These are phyloP conservation scores for Aquilaria sinensis DNA, from an alignment of 345 rosid genomes.

Conservation along the genomic window DNA sequence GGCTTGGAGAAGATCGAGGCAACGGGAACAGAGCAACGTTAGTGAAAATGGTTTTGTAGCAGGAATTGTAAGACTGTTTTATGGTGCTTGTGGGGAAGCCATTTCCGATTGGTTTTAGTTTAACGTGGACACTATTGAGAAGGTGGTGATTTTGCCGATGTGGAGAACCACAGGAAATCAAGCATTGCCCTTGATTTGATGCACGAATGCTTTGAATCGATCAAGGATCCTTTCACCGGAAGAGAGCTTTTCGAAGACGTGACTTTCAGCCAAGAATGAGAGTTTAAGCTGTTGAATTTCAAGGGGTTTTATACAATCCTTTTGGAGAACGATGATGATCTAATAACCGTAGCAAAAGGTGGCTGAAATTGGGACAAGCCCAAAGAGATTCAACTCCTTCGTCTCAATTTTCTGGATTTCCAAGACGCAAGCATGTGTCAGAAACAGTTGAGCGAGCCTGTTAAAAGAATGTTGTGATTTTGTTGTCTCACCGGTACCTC, in stretches of 20 bases:
- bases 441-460: conserved; percentile 20
- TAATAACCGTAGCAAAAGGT: conserved; percentile 52
- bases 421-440: conserved; percentile 44
- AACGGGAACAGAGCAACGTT: not conserved
- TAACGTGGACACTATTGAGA: conserved; percentile 61
- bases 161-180: conserved; percentile 37
- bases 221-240: conserved; percentile 35
- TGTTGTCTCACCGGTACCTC: not conserved
- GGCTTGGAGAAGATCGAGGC: conserved; percentile 21
- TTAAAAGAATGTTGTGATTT: not conserved
- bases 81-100: conserved; percentile 42
- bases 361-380: conserved; percentile 38
- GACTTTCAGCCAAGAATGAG: conserved; percentile 38
- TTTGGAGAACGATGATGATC: conserved; percentile 44
- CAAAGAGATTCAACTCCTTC: conserved; percentile 29
- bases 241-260: conserved; percentile 63
- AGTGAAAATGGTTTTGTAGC: conserved; percentile 51
- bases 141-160: conserved; percentile 4
- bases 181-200: conserved; percentile 46
- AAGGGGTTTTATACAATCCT: conserved; percentile 55
- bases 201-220: conserved; percentile 71
- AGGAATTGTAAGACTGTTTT: conserved; percentile 33
- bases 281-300: conserved; percentile 38
- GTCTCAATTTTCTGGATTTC: conserved; percentile 37
- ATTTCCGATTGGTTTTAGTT: conserved; percentile 29